Evolutionary conservation across 208 protist species (phyloP).

Genomic region (Wallacemonas rigidus): DNA sequence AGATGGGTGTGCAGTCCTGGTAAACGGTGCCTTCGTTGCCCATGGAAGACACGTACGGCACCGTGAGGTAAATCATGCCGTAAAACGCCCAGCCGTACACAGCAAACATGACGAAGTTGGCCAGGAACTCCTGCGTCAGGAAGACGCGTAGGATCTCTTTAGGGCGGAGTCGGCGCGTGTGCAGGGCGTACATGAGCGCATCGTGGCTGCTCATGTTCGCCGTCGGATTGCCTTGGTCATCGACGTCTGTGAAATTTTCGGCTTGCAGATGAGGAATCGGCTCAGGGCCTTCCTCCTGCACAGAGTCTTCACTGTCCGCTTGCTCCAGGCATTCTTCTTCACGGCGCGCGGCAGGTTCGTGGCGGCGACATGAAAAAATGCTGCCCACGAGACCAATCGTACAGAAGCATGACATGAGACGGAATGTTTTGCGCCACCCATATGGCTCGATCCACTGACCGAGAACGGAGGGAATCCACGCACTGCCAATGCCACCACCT

Average conservation of each 20-base stretch:
- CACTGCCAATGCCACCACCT: constrained; percentile 76
- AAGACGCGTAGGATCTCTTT: constrained; percentile 53
- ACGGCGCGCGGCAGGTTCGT: not conserved
- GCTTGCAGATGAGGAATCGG: not conserved
- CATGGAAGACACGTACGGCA: constrained; percentile 84
- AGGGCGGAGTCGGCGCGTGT: constrained; percentile 46
- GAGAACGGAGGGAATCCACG: constrained; percentile 62
- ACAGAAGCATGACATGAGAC: constrained; percentile 77
- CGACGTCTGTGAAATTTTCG: not conserved
- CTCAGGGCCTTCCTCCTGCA: not conserved
- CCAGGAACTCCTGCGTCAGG: constrained; percentile 55
- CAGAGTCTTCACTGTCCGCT: constrained; percentile 5
- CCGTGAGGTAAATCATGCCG: constrained; percentile 71
- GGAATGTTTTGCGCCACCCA: constrained; percentile 84
- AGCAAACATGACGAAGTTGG: constrained; percentile 79
- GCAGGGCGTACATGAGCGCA: constrained; percentile 45
- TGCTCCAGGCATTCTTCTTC: constrained; percentile 20
- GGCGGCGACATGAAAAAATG: constrained; percentile 60
- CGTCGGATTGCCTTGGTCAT: constrained; percentile 1
- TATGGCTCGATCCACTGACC: constrained; percentile 68
- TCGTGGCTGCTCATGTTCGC: constrained; percentile 19
- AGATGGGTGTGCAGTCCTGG: constrained; percentile 42
- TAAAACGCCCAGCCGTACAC: constrained; percentile 84
- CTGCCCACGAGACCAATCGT: constrained; percentile 70
- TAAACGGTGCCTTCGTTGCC: constrained; percentile 69